phyloP scores from a whole-genome alignment of 23 red algal species.

The Porphyridium purpureum region DNA sequence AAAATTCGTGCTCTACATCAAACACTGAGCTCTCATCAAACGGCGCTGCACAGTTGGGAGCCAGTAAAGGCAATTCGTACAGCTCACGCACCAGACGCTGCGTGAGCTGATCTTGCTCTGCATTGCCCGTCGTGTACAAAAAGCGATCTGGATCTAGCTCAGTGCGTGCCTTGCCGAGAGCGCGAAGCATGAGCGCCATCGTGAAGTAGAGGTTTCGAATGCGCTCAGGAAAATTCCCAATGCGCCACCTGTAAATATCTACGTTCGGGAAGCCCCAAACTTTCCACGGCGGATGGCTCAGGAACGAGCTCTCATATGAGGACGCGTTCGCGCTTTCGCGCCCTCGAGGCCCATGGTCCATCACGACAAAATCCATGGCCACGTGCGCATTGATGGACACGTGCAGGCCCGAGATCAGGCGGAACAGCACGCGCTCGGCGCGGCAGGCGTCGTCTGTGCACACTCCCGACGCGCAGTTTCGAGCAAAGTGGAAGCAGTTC shows the following conservation, averaged over 20 bases:
- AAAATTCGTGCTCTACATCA: conserved; percentile 4
- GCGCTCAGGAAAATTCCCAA: conserved; percentile 58
- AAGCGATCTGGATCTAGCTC: conserved; percentile 20
- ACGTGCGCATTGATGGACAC: conserved; percentile 94
- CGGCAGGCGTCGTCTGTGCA: conserved; percentile 12
- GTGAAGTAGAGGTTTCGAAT: conserved; percentile 76
- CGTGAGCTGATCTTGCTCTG: conserved; percentile 47
- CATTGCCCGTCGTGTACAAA: conserved; percentile 66
- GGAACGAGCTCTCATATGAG: too few species aligned
- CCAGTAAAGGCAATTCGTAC: conserved; percentile 17
- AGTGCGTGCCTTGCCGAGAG: conserved; percentile 40
- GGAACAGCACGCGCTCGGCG: conserved; percentile 80
- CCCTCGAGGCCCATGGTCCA: background rate
- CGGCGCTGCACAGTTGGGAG: conserved; percentile 37
- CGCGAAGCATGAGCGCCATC: conserved; percentile 68
- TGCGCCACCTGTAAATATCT: conserved; percentile 55
- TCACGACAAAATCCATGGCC: conserved; percentile 20
- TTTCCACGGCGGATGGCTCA: too few species aligned
- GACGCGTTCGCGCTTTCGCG: too few species aligned
- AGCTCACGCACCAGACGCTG: conserved; percentile 15
- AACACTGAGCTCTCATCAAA: conserved; percentile 97
- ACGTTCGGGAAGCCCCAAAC: conserved; percentile 13
- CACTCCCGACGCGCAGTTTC: background rate
- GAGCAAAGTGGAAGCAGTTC: conserved; percentile 67
- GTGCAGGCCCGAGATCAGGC: conserved; percentile 78